Evolutionary conservation across 345 rosid species (phyloP).

Genomic region (Acer saccharum): DNA sequence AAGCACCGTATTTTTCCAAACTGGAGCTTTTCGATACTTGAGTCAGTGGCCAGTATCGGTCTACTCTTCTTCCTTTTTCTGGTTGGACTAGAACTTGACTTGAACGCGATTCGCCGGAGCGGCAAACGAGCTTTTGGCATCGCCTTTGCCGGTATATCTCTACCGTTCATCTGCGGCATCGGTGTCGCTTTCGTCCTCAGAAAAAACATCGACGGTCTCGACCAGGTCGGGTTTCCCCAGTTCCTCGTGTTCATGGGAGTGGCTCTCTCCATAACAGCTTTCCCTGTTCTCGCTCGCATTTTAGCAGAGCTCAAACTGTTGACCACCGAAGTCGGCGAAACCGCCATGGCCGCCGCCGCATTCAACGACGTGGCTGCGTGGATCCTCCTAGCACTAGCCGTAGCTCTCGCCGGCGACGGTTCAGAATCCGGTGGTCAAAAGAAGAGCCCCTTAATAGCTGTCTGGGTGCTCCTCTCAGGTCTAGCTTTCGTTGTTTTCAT

Average conservation of each 20-base stretch:
- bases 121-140: constrained; percentile 71
- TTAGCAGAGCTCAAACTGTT: constrained; percentile 84
- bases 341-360: constrained; percentile 93
- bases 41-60: constrained; percentile 79
- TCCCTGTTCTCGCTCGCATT: constrained; percentile 91
- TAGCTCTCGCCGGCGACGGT: constrained; percentile 69
- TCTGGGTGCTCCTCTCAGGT: constrained; percentile 80
- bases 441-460: constrained; percentile 62
- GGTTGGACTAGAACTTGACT: constrained; percentile 85
- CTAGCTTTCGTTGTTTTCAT: constrained; percentile 63
- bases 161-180: constrained; percentile 68
- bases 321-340: constrained; percentile 68
- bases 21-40: constrained; percentile 76
- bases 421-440: constrained; percentile 38
- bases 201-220: constrained; percentile 41
- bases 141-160: constrained; percentile 69
- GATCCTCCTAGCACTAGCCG: constrained; percentile 78
- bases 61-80: constrained; percentile 89
- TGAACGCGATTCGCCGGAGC: constrained; percentile 61
- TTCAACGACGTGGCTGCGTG: constrained; percentile 89
- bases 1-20: constrained; percentile 55
- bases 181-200: constrained; percentile 68
- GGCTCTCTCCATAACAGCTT: constrained; percentile 90
- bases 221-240: constrained; percentile 58
- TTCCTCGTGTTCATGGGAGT: constrained; percentile 91